A percentile compares a stretch with the other conserved stretches of the same genome.
phyloP scores from a whole-genome alignment of 2,329 filamentous ascomycete species.

The Diaporthe destruens region DNA sequence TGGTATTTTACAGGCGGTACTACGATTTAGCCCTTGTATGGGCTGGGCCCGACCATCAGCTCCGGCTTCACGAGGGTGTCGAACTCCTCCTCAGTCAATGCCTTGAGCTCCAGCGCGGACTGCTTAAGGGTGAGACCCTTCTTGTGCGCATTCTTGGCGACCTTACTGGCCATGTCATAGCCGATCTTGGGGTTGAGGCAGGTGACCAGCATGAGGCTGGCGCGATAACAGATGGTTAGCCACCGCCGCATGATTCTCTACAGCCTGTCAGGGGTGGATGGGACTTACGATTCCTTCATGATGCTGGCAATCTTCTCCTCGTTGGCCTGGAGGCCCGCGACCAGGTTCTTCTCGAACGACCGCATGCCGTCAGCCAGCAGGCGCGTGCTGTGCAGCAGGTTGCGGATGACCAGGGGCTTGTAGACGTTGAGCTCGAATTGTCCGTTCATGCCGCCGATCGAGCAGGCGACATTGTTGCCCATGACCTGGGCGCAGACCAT shows the following conservation, averaged over 20 bases:
- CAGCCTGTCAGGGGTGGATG: neutral
- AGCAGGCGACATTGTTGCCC: slow-evolving; percentile 94
- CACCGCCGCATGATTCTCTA: slow-evolving; percentile 5
- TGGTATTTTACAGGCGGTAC: neutral
- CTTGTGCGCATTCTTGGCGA: slow-evolving; percentile 99
- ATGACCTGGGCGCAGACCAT: slow-evolving; percentile 99
- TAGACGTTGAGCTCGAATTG: slow-evolving; percentile 99
- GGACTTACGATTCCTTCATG: slow-evolving; percentile 89
- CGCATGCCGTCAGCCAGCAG: slow-evolving; percentile 93
- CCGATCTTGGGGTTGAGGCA: slow-evolving; percentile 98
- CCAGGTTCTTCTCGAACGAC: slow-evolving; percentile 94
- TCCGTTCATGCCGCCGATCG: slow-evolving; percentile 95
- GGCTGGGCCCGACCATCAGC: slow-evolving; percentile 90
- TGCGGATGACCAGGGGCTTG: slow-evolving; percentile 96
- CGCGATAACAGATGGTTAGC: slow-evolving; percentile 39
- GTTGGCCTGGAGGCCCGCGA: slow-evolving; percentile 89
- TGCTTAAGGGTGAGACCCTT: slow-evolving; percentile 95
- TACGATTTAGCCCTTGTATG: slow-evolving; percentile 63
- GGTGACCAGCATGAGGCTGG: slow-evolving; percentile 96
- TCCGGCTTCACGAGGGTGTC: slow-evolving; percentile 91
- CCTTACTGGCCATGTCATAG: slow-evolving; percentile 97
- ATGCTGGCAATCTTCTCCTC: slow-evolving; percentile 91
- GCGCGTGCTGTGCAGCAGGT: slow-evolving; percentile 91
- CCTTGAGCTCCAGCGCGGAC: slow-evolving; percentile 92
- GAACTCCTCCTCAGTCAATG: slow-evolving; percentile 89